Evolutionary conservation across 108 stramenopile species (phyloP).

Genomic region (Skeletonema tropicum): DNA sequence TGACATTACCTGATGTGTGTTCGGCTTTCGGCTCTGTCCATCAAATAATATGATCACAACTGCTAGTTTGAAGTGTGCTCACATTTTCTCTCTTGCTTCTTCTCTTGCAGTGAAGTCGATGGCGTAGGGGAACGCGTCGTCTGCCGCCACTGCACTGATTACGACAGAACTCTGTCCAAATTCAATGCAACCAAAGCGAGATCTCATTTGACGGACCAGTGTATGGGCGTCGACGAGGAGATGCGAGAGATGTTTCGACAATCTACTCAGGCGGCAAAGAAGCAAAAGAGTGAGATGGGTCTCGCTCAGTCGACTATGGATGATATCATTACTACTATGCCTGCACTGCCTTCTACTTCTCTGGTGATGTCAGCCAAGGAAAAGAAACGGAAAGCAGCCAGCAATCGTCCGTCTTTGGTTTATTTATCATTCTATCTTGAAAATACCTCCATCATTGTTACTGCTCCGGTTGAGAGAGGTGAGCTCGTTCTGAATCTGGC

Average conservation of each 20-base stretch:
- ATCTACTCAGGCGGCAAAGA: conserved; percentile 17
- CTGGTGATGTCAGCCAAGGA: neutral
- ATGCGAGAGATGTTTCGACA: conserved; percentile 4
- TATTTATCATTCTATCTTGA: neutral
- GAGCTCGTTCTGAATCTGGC: conserved; percentile 9
- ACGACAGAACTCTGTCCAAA: conserved; percentile 4
- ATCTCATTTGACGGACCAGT: conserved; percentile 1
- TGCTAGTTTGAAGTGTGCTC: neutral
- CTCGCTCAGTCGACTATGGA: neutral
- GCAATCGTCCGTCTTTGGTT: neutral
- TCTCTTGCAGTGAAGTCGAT: conserved; percentile 8
- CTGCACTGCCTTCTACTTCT: neutral
- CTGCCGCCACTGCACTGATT: conserved; percentile 12
- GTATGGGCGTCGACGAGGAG: conserved; percentile 7
- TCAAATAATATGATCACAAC: too few species aligned
- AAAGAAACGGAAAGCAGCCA: neutral
- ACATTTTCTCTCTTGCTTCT: neutral
- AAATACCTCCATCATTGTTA: conserved; percentile 4
- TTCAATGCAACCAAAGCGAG: conserved; percentile 24
- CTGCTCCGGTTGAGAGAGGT: conserved; percentile 22
- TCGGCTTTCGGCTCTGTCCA: too few species aligned
- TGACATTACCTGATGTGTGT: neutral
- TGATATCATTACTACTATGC: neutral
- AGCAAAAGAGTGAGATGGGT: neutral
- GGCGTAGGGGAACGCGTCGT: conserved; percentile 8